A percentile compares a stretch with the other conserved stretches of the same genome.
phyloP scores from a whole-genome alignment of 1,139 yeast species.

The Scheffersomyces lignicola region DNA sequence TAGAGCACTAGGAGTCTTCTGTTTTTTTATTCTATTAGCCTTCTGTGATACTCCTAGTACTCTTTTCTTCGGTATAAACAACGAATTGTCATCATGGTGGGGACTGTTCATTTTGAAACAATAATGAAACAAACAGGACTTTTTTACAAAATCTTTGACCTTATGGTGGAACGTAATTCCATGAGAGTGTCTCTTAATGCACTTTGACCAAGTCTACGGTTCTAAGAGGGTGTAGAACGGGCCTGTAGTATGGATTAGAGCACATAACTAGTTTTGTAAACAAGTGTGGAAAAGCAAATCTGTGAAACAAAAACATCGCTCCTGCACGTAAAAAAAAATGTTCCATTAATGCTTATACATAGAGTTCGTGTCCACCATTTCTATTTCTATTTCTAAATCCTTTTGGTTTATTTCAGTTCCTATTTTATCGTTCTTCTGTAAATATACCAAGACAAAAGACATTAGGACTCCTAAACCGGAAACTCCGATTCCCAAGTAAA shows the following conservation, averaged over 20 bases:
- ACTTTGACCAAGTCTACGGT: too few species aligned
- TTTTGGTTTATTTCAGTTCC: conserved; percentile 9
- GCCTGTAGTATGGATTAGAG: too few species aligned
- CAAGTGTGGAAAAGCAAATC: neutral
- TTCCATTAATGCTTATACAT: neutral
- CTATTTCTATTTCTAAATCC: neutral
- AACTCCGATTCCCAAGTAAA: conserved; percentile 42
- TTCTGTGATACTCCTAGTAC: conserved; percentile 1
- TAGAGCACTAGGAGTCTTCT: neutral
- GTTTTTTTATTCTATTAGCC: neutral
- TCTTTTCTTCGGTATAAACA: conserved; percentile 5
- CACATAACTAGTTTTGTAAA: conserved; percentile 1
- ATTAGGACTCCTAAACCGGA: conserved; percentile 35
- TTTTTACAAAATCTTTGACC: too few species aligned
- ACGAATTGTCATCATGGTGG: neutral
- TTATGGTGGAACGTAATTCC: too few species aligned
- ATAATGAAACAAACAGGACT: neutral
- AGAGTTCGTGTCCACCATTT: neutral
- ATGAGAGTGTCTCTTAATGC: too few species aligned
- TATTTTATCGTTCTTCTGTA: conserved; percentile 19
- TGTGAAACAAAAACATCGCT: neutral
- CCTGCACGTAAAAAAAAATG: neutral
- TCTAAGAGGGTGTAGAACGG: too few species aligned
- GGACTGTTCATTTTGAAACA: conserved; percentile 4
- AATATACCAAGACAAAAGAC: conserved; percentile 28